phyloP scores from a whole-genome alignment of 2,329 filamentous ascomycete species.

The Pezicula carpinea region DNA sequence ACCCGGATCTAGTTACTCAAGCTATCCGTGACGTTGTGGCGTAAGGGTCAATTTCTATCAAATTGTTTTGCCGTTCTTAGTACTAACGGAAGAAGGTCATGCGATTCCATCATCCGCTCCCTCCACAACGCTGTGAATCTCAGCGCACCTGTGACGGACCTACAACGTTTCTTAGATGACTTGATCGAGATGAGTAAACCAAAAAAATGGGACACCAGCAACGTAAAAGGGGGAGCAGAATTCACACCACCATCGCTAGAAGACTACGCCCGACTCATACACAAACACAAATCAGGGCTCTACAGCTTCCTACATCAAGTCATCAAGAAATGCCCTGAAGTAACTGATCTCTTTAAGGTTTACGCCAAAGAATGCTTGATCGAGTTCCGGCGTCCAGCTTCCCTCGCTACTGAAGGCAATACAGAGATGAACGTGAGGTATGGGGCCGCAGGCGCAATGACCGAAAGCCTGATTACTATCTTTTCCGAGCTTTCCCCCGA shows the following conservation, averaged over 20 bases:
- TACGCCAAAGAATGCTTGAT: slow-evolving; percentile 11
- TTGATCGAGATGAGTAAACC: slow-evolving; percentile 49
- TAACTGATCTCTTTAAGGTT: slow-evolving; percentile 10
- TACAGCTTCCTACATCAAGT: slow-evolving; percentile 71
- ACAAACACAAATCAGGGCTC: slow-evolving; percentile 55
- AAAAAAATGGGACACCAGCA: slow-evolving; percentile 16
- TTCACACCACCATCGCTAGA: slow-evolving; percentile 53
- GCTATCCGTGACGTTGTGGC: slow-evolving; percentile 59
- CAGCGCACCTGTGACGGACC: slow-evolving; percentile 60
- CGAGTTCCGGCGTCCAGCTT: slow-evolving; percentile 4
- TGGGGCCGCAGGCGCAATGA: slow-evolving; percentile 10
- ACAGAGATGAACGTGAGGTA: too few relatives aligned
- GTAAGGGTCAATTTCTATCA: too few relatives aligned
- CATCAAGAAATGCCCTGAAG: slow-evolving; percentile 56
- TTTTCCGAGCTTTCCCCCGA: slow-evolving; percentile 37
- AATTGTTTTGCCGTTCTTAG: too few relatives aligned
- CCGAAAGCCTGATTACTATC: slow-evolving; percentile 2
- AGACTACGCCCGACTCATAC: slow-evolving; percentile 65
- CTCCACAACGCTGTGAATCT: slow-evolving; percentile 70
- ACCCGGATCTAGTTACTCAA: slow-evolving; percentile 69
- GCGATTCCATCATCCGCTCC: slow-evolving; percentile 69
- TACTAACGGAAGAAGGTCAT: too few relatives aligned
- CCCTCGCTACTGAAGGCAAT: not conserved
- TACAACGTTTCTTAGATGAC: slow-evolving; percentile 65
- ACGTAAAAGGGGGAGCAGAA: slow-evolving; percentile 24